Evolutionary conservation across 345 rosid species (phyloP).

Genomic region (Salix purpurea): DNA sequence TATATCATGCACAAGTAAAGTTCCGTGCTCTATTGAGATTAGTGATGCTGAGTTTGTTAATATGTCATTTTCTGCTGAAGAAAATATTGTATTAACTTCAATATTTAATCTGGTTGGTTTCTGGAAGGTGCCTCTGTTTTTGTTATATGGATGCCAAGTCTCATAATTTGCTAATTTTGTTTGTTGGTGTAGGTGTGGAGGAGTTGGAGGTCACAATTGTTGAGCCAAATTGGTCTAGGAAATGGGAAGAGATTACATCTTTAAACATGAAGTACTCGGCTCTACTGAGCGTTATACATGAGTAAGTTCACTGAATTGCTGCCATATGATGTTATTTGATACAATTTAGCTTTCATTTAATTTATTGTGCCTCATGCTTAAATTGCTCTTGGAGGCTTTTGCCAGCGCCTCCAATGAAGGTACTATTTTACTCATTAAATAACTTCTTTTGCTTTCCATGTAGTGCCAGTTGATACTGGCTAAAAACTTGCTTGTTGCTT

Average conservation of each 20-base stretch:
- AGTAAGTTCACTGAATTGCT: slow-evolving; percentile 46
- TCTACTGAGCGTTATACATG: slow-evolving; percentile 43
- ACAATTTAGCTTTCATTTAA: not conserved
- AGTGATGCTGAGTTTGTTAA: not conserved
- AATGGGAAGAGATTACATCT: slow-evolving; percentile 53
- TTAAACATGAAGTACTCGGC: slow-evolving; percentile 61
- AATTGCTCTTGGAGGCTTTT: not conserved
- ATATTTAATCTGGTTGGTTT: not conserved
- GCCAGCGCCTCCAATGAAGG: not conserved
- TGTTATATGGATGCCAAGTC: slow-evolving; percentile 14
- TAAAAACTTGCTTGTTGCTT: not conserved
- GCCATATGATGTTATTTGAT: not conserved
- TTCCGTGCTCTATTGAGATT: not conserved
- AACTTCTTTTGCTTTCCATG: not conserved
- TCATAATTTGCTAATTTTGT: slow-evolving; percentile 1
- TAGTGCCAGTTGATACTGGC: not conserved
- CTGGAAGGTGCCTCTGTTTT: not conserved
- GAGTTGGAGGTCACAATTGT: slow-evolving; percentile 62
- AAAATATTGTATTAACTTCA: not conserved
- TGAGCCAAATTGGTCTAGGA: slow-evolving; percentile 69
- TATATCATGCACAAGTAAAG: not conserved
- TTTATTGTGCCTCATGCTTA: not conserved
- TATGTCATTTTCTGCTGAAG: not conserved
- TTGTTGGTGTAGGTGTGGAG: slow-evolving; percentile 51
- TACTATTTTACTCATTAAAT: not conserved